phyloP scores from a whole-genome alignment of 2,329 filamentous ascomycete genomes.

The Fusarium torreyae region DNA sequence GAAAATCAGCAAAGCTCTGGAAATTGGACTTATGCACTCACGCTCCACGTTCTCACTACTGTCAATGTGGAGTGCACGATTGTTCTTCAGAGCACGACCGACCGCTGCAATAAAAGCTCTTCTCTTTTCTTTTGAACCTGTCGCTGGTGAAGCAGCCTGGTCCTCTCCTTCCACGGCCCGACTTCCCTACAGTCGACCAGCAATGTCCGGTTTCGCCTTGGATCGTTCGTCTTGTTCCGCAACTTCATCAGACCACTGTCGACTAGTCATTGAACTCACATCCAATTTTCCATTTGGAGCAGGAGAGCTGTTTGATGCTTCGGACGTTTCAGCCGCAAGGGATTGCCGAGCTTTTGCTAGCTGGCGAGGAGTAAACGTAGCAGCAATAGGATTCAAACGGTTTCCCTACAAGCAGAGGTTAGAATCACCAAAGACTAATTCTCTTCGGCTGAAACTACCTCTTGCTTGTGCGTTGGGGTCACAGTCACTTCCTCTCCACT shows the following conservation, averaged over 20 bases:
- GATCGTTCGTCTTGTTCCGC: slow-evolving; percentile 45
- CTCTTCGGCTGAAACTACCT: slow-evolving; percentile 63
- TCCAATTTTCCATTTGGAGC: slow-evolving; percentile 12
- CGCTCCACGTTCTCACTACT: slow-evolving; percentile 16
- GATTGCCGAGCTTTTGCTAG: slow-evolving; percentile 37
- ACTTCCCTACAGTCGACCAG: slow-evolving; percentile 27
- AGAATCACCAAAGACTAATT: slow-evolving; percentile 56
- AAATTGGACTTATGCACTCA: slow-evolving; percentile 26
- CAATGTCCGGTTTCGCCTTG: slow-evolving; percentile 3
- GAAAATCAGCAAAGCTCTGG: slow-evolving; percentile 24
- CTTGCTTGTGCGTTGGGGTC: slow-evolving; percentile 59
- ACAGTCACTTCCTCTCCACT: slow-evolving; percentile 50
- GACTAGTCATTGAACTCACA: slow-evolving; percentile 36
- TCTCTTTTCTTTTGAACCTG: slow-evolving; percentile 30
- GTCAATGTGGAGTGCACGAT: slow-evolving; percentile 4
- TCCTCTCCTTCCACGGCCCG: slow-evolving; percentile 2
- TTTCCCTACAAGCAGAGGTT: slow-evolving; percentile 63
- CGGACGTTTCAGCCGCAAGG: slow-evolving; percentile 28
- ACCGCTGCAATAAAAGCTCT: slow-evolving; percentile 44
- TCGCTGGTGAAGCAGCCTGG: neutral
- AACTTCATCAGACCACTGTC: slow-evolving; percentile 53
- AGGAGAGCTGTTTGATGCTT: slow-evolving; percentile 28
- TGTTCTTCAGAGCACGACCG: slow-evolving; percentile 39
- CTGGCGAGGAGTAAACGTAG: slow-evolving; percentile 67
- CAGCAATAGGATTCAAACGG: slow-evolving; percentile 69